Evolutionary conservation across 371 early-diverging fungal species (phyloP).

Genomic region (Lichtheimia hyalospora): DNA sequence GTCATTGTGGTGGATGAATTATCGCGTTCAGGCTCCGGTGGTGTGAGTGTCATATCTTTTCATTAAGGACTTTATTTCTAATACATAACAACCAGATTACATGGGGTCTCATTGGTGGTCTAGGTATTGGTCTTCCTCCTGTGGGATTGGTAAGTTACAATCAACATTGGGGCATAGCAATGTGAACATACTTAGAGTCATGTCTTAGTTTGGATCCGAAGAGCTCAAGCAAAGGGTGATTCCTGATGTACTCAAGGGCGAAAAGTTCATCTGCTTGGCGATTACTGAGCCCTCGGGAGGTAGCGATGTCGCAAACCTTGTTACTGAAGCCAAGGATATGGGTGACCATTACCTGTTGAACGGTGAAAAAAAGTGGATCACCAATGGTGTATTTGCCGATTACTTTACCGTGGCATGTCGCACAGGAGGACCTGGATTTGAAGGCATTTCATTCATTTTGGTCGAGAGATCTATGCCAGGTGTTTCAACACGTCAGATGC

Average conservation of each 20-base stretch:
- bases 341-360: conserved; percentile 66
- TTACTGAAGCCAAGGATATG: conserved; percentile 69
- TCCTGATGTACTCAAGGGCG: conserved; percentile 55
- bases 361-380: conserved; percentile 89
- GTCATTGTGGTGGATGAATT: conserved; percentile 80
- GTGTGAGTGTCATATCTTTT: conserved; percentile 38
- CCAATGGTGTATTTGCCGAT: conserved; percentile 86
- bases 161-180: background rate
- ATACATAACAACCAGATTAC: conserved; percentile 17
- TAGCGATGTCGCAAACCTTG: conserved; percentile 82
- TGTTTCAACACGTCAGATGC: conserved; percentile 80
- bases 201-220: conserved; percentile 63
- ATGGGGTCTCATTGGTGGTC: conserved; percentile 50
- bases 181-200: background rate
- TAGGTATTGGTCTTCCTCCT: conserved; percentile 78
- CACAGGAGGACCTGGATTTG: conserved; percentile 85
- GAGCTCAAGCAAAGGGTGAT: conserved; percentile 63
- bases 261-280: conserved; percentile 65
- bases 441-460: conserved; percentile 76
- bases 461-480: conserved; percentile 83
- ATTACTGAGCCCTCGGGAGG: conserved; percentile 73
- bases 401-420: conserved; percentile 68
- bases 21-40: conserved; percentile 83
- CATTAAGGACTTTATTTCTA: background rate
- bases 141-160: conserved; percentile 3